A percentile compares a stretch with the other conserved stretches of the same genome.
Conservation (phyloP, 1,284 basidiomycete genomes). For the Puccinia triticina region DNA sequence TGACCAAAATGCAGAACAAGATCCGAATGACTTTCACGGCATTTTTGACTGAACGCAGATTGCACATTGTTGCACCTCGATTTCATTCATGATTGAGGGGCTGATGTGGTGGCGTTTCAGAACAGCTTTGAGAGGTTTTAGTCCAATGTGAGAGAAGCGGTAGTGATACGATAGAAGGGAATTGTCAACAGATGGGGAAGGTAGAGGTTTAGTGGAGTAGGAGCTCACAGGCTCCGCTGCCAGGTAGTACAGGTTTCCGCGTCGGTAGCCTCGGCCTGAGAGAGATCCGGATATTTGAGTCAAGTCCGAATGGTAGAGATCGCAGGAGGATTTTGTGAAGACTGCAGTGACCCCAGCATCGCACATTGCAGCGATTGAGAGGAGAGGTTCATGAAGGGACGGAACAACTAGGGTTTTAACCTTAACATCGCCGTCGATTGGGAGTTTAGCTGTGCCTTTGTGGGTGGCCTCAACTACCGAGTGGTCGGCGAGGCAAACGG, state of each 20-base stretch:
- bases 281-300: neutral
- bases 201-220: neutral
- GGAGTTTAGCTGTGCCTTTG: too few species aligned
- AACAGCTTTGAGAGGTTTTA: slow-evolving; percentile 3
- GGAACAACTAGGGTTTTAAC: too few species aligned
- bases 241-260: neutral
- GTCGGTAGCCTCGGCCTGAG: neutral
- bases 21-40: neutral
- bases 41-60: slow-evolving; percentile 10
- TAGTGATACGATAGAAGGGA: neutral
- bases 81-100: neutral
- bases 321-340: neutral
- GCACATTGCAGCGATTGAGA: neutral
- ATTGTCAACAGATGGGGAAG: neutral
- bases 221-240: neutral
- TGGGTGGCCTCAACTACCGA: too few species aligned
- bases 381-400: too few species aligned
- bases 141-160: neutral
- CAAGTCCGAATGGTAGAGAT: neutral
- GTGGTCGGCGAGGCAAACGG: neutral
- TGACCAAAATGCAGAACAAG: neutral
- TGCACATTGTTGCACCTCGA: slow-evolving; percentile 4
- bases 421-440: too few species aligned
- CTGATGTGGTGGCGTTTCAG: neutral
- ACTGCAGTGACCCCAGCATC: neutral